These are phyloP conservation scores for Liquidambar formosana DNA, from an alignment of 164 flowering plant species.

Conservation along the genomic window DNA sequence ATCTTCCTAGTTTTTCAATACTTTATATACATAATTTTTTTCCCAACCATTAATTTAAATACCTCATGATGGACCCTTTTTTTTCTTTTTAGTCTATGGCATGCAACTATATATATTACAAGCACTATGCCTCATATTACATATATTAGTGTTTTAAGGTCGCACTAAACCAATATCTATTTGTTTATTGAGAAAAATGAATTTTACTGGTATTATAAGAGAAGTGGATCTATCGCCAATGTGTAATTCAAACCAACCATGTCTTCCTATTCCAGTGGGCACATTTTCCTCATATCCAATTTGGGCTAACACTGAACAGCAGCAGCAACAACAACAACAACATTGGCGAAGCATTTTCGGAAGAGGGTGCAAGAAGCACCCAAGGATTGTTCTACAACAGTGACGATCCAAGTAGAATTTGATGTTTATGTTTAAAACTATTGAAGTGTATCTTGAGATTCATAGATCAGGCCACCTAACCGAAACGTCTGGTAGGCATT, in stretches of 20 bases:
- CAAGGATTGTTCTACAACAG: conserved; percentile 20
- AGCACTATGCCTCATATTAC: too few relatives aligned
- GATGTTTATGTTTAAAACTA: background rate
- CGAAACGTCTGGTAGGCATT: background rate
- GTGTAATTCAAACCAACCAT: background rate
- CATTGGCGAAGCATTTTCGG: conserved; percentile 11
- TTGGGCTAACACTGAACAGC: conserved; percentile 34
- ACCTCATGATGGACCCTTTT: too few relatives aligned
- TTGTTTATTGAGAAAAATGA: background rate
- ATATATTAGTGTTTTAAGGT: too few relatives aligned
- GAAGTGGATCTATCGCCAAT: background rate
- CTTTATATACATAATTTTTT: too few relatives aligned
- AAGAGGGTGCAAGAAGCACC: conserved; percentile 25
- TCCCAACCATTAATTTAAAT: too few relatives aligned
- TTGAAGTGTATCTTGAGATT: background rate
- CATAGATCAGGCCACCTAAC: background rate
- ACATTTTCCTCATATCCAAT: conserved; percentile 55
- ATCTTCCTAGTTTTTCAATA: too few relatives aligned
- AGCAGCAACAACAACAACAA: conserved; percentile 30
- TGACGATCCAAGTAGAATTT: background rate
- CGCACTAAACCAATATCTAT: too few relatives aligned
- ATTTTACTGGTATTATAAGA: too few relatives aligned
- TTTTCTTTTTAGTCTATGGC: too few relatives aligned
- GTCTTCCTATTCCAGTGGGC: conserved; percentile 45
- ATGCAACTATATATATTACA: too few relatives aligned